Evolutionary conservation across 2,329 filamentous ascomycete species (phyloP), one percentile per base, ranked within the genome.

Genomic region (Alternaria incomplexa): DNA sequence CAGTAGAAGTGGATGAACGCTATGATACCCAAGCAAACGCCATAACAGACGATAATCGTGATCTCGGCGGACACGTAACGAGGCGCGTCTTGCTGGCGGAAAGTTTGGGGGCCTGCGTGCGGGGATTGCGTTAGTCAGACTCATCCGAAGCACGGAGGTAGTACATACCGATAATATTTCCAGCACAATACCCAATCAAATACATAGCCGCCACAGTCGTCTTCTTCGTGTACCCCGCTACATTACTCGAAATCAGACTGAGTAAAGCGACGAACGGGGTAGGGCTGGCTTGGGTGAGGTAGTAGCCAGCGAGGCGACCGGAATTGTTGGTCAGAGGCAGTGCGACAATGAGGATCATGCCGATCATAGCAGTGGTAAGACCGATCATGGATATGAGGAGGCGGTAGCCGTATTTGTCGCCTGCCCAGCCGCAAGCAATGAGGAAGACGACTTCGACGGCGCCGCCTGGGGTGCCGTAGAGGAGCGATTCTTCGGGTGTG

Each of bases 391-490:
- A 84, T 48, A 88, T 81, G 2, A 91, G 80, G 61, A 90, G 81
- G 9, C 89, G 85, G 65, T 89, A 86, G 17, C 83, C 81, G 48
- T 83, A 84, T 43, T 57, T 82, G 68, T 90, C 87, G 47, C 88
- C 88, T 0, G 89, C 78, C 69, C 84, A 87, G 40, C 85, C 87
- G 62, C 83, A 87, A 4, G 82, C 70, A 13, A 91, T 76, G 10
- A 91, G 78, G 0, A 85, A 81, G 26, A 90, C 79, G 22, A 91
- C 82, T 78, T 91, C 88, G 32, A 91, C 84, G 0, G 86, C 89
- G 5, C 90, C 90, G 9, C 87, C 88, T 0, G 90, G 90, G 0
- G 85, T 87, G 45, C 89, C 89, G 64, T 90, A 87, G 1, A 92
- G 83, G 2, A 92, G 81, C 5, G 87, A 89, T 69, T 91, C 79